A percentile compares a stretch with the other conserved stretches of the same genome.
phyloP scores from a whole-genome alignment of 192 early-diverging fungal species.

The Umbelopsis ramanniana region DNA sequence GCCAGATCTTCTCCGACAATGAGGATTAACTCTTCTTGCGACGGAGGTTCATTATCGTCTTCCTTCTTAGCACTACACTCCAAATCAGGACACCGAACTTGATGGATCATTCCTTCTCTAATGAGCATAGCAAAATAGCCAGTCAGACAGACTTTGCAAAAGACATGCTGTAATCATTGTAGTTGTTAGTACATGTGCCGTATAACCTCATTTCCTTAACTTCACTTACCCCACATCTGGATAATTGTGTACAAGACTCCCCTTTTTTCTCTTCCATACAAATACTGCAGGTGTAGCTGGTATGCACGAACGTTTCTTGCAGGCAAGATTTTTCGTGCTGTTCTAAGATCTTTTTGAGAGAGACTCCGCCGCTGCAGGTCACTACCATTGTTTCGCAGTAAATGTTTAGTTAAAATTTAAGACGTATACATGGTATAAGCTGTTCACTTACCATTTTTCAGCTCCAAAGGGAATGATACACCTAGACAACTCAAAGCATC shows the following conservation, averaged over 20 bases:
- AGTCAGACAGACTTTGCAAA: slow-evolving; percentile 32
- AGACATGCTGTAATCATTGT: slow-evolving; percentile 26
- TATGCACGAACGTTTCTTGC: slow-evolving; percentile 17
- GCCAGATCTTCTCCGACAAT: slow-evolving; percentile 33
- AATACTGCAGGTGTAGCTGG: slow-evolving; percentile 34
- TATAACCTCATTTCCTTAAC: not conserved
- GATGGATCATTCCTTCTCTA: slow-evolving; percentile 30
- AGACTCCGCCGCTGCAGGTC: not conserved
- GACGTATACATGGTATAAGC: too few species aligned
- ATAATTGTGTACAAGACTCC: slow-evolving; percentile 25
- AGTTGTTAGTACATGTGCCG: not conserved
- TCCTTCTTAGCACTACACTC: slow-evolving; percentile 23
- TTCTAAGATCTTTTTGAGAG: slow-evolving; percentile 20
- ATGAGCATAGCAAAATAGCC: slow-evolving; percentile 40
- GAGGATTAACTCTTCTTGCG: slow-evolving; percentile 24
- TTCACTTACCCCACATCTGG: slow-evolving; percentile 1
- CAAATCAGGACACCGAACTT: slow-evolving; percentile 39
- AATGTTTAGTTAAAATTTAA: not conserved
- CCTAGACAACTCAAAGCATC: not conserved
- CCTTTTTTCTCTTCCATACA: slow-evolving; percentile 40
- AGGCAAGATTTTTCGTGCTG: slow-evolving; percentile 23
- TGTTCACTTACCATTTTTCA: not conserved
- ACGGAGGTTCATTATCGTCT: not conserved
- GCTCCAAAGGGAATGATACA: not conserved
- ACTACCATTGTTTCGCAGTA: not conserved